Evolutionary conservation across 495 filamentous ascomycete species (phyloP).

Genomic region (Penicillium pulvis): DNA sequence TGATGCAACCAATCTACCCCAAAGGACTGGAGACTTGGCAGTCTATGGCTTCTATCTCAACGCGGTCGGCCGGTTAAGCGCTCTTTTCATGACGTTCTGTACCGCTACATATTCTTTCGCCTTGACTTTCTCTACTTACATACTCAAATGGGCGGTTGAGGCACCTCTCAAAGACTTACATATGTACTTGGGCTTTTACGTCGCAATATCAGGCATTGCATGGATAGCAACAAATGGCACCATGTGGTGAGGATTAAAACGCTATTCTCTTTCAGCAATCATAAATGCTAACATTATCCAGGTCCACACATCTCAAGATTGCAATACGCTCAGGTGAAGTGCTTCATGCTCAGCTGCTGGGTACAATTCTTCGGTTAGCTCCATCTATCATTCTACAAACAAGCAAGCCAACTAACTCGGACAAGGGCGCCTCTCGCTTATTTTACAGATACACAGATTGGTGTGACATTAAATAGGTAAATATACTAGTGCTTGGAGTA

Average conservation of each 20-base stretch:
- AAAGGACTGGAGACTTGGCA: neutral
- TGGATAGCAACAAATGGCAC: slow-evolving; percentile 11
- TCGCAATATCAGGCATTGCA: slow-evolving; percentile 11
- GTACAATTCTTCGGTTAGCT: slow-evolving; percentile 19
- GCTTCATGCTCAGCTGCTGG: slow-evolving; percentile 21
- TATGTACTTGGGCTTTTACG: slow-evolving; percentile 11
- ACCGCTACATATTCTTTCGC: slow-evolving; percentile 13
- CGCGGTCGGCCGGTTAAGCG: neutral
- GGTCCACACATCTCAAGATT: slow-evolving; percentile 20
- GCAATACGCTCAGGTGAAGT: slow-evolving; percentile 21
- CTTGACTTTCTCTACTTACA: slow-evolving; percentile 14
- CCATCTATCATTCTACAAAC: neutral
- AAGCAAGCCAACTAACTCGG: slow-evolving; percentile 8
- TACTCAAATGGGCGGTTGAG: slow-evolving; percentile 17
- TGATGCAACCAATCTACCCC: neutral
- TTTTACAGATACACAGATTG: slow-evolving; percentile 43
- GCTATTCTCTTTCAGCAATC: neutral
- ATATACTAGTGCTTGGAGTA: neutral
- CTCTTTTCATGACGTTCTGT: slow-evolving; percentile 1
- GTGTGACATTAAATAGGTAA: slow-evolving; percentile 40
- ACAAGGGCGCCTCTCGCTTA: slow-evolving; percentile 37
- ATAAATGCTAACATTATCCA: slow-evolving; percentile 9
- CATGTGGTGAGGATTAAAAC: slow-evolving; percentile 21
- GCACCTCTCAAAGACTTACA: neutral
- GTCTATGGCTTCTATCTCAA: slow-evolving; percentile 4